Base-by-base conservation (phyloP, 1,139 yeast genomes). In the Suhomyces panamericanus region DNA sequence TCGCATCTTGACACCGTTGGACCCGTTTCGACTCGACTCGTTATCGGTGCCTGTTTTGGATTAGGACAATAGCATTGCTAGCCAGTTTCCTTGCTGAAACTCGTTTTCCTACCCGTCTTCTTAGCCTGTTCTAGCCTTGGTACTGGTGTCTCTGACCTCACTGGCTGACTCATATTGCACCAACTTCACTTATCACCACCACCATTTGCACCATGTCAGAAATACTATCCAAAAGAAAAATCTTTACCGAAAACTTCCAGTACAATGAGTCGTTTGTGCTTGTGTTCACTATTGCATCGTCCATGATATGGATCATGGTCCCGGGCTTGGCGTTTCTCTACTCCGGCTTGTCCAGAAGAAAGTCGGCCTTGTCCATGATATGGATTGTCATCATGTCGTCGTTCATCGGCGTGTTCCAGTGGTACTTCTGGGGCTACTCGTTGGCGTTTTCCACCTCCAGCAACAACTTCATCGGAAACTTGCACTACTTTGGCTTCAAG, bases 361-460 rank as follows among this genome's bases (percentile, higher is more conserved):
- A 91, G 66, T 83, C 91, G 26, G 97, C 98, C 0, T 73, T 91
- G 42, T 86, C 95, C 17, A 80, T 90, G 81, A 84, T 93, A 43
- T 90, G 96, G 89, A 82, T 85, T 14, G 82, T 82, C 12, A 64
- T 89, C 42, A 80, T 86, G 79, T 80, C 91, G 6, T 82, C 88
- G 13, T 77, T 85, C 53, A 83, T 91, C n/a, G 91, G 89, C 2
- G 74, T 82, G 43, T 80, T 89, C 60, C 96, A 89, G 63, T 93
- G 98, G 98, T 93, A 90, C 66, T 89, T 93, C 61, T 93, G 98
- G 98, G 98, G 98, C 20, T 93, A 88, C 63, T 88, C 96, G 0
- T 69, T 93, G 39, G 95, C 98, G 3, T 90, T 93, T 58, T 83
- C 93, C 0, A 79, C 86, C 0, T 89, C 96, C 2, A 69, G 83